Base-by-base conservation (phyloP, 2,329 filamentous ascomycete species). In the Coleophoma eucalyptorum region DNA sequence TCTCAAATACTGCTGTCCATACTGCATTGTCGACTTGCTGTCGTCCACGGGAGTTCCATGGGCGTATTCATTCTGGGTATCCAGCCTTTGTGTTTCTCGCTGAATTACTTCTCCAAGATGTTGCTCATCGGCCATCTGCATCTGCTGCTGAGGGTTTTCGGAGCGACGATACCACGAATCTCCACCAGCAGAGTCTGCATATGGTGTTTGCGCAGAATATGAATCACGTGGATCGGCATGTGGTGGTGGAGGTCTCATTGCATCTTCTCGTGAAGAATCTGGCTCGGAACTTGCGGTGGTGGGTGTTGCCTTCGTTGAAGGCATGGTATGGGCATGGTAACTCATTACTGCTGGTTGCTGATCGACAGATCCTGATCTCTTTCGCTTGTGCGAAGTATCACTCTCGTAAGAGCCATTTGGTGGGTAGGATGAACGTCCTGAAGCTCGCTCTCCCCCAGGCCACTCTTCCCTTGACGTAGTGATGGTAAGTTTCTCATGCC, bases 341-440 rank as follows among this genome's bases (percentile, higher is more conserved):
- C 63, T 63, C 53, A 58, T 64, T 55, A 64, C 59, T 48, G 63
- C 67, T 33, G 62, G 61, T 26, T 55, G 59, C 38, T 62, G 67
- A 50, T 84, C 84, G 35, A 73, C 67, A 5, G 86, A 89, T 43
- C 75, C 71, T 6, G 88, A 90, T 53, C 88, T 80, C 68, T 90
- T 93, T 61, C 83, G 81, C 68, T 86, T 87, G 59, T 82, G 77
- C 16, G 77, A 69, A 15, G 61, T 64, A 34, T 84, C 64, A 10
- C 65, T 62, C 6, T 60, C 49, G 48, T 64, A 61, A 13, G 54
- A 31, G 35, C 54, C 51, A 18, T 55, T 51, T 19, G 56, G 48
- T 38, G 58, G 62, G 37, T 58, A 58, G 18, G 54, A 43, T 40
- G 54, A 54, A 31, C 59, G 54, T 7, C 63, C 60, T 35, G 54